Percentiles rank a stretch among this genome's conserved stretches.
Evolutionary conservation across 1,284 basidiomycete genomes (phyloP).

Genomic region (Agaricales sp.): DNA sequence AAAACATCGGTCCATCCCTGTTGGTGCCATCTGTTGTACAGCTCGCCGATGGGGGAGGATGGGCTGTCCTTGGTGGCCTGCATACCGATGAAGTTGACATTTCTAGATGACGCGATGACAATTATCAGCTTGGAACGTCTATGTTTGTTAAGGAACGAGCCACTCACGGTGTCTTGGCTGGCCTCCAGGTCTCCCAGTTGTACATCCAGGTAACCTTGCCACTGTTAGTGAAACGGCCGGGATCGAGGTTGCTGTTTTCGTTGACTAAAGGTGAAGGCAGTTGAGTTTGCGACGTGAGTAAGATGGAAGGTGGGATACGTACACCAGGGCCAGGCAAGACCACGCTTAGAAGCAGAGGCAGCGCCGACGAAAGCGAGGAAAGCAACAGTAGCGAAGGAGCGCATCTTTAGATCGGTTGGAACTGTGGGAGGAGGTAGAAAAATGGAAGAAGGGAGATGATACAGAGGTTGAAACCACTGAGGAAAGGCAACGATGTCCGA

Average conservation of each 20-base stretch:
- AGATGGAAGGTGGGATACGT: background rate
- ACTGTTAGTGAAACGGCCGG: background rate
- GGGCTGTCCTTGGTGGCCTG: background rate
- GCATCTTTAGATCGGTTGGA: no score
- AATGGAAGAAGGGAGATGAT: no score
- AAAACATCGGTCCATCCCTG: slow-evolving; percentile 3
- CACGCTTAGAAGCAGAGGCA: background rate
- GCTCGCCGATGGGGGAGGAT: background rate
- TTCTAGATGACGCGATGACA: no score
- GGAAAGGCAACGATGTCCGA: no score
- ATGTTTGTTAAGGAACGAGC: no score
- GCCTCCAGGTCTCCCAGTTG: slow-evolving; percentile 1
- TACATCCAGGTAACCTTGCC: slow-evolving; percentile 1
- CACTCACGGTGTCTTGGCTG: slow-evolving; percentile 1
- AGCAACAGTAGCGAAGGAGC: background rate
- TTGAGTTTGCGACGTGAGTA: background rate
- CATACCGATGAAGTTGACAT: slow-evolving; percentile 2
- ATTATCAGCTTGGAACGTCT: no score
- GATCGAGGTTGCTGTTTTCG: background rate
- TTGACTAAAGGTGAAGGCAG: background rate
- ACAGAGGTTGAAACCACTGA: no score
- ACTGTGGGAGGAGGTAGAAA: no score
- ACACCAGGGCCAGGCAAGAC: slow-evolving; percentile 1
- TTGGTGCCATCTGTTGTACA: background rate
- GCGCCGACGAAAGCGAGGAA: background rate